Evolutionary conservation across 768 basidiomycete genomes (phyloP).

Genomic region (Phlegmacium glaucopus): DNA sequence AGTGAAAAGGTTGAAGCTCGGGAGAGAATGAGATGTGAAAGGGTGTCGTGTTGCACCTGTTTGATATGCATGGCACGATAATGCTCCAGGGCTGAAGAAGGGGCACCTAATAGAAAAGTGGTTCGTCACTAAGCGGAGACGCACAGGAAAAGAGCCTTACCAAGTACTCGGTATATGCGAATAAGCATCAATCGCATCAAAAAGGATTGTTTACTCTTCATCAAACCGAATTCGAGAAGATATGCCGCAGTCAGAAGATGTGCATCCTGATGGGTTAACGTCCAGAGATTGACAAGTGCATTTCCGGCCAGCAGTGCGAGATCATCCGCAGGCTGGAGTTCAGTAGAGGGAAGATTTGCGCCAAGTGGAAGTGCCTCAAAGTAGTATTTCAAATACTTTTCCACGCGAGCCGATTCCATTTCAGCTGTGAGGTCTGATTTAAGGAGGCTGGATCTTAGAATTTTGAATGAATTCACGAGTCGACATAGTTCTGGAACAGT

Average conservation of each 20-base stretch:
- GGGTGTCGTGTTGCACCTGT: conserved; percentile 85
- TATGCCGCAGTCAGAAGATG: conserved; percentile 63
- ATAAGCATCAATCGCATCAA: conserved; percentile 73
- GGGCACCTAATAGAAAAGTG: conserved; percentile 50
- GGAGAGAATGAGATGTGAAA: conserved; percentile 80
- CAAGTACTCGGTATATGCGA: conserved; percentile 78
- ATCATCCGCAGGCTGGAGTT: conserved; percentile 87
- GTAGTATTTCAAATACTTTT: conserved; percentile 58
- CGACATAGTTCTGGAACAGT: conserved; percentile 55
- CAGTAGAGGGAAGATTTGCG: conserved; percentile 60
- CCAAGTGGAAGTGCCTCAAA: conserved; percentile 67
- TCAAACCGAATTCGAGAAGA: conserved; percentile 69
- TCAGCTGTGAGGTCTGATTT: conserved; percentile 50
- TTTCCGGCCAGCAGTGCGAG: conserved; percentile 73
- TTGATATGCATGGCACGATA: conserved; percentile 77
- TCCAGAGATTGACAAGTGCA: conserved; percentile 63
- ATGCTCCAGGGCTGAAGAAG: conserved; percentile 71
- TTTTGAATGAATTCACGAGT: conserved; percentile 71
- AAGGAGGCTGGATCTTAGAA: conserved; percentile 59
- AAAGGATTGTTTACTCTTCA: conserved; percentile 76
- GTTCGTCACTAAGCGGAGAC: not conserved
- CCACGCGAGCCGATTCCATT: conserved; percentile 50
- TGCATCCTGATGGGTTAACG: conserved; percentile 46
- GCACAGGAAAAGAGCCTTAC: conserved; percentile 33
- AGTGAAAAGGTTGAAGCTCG: conserved; percentile 78